Base-by-base conservation (phyloP, 129 eudicot genomes). In the Flaveria brownii region DNA sequence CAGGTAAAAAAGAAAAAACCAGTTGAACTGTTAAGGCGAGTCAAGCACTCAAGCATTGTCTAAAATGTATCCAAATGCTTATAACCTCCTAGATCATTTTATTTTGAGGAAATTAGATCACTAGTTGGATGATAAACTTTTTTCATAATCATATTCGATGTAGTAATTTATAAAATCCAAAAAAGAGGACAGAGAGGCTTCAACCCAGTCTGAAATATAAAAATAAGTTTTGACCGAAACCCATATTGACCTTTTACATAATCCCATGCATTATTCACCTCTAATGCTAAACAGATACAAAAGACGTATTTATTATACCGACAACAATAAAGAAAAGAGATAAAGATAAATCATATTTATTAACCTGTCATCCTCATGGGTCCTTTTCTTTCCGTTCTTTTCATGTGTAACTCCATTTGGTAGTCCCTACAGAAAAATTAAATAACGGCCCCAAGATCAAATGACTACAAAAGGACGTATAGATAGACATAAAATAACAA, bases 381-480 rank as follows among this genome's bases (percentile, higher is more conserved):
- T 66, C 59, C 98, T 82, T 81, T 94, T 94, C 72, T 82, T 94
- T 62, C 97, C 97, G 12, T 93, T 87, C 83, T 92, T 93, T 73
- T 85, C 90, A 81, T 89, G 80, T 64, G 82, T 73, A 78, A 71
- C 89, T 45, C 97, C 96, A 82, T 89, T 94, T 47, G 88, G 77
- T 57, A 83, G 69, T 17, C 93, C 97, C 98, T 94, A 73, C 59
- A 88, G 62, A 18, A 33, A 71, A 30, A 33, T 33, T 15, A 67
- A 9, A 36, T 50, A 74, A 66, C 2, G 7, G 14, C n/a, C 55
- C 55, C 69, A 65, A 57, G 1, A 66, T 80, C 39, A 80, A 71
- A 56, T 63, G 4, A 64, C 49, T 20, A 50, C 16, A 49, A 15
- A 47, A 33, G 18, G 22, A 28, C 6, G 9, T 49, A 26, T 63